Percentiles rank a stretch among this genome's conserved stretches.
These are phyloP conservation scores for Myxozyma udenii DNA, from an alignment of 805 yeast genomes.

Conservation along the genomic window DNA sequence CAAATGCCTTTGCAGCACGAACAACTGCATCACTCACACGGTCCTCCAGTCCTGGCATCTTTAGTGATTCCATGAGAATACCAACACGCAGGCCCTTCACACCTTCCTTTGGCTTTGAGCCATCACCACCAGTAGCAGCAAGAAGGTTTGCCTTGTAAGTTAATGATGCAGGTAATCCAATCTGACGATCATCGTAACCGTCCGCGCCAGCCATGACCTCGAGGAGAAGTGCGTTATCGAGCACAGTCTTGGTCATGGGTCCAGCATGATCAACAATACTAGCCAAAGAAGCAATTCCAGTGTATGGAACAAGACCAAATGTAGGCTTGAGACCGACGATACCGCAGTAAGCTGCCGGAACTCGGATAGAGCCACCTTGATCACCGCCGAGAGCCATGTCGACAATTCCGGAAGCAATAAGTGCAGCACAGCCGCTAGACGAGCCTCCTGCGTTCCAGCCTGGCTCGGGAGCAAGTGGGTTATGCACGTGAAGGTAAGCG, in stretches of 20 bases:
- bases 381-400: slow-evolving; percentile 50
- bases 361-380: slow-evolving; percentile 52
- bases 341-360: slow-evolving; percentile 47
- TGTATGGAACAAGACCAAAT: slow-evolving; percentile 44
- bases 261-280: slow-evolving; percentile 42
- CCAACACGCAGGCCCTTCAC: slow-evolving; percentile 40
- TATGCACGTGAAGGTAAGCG: slow-evolving; percentile 45
- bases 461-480: slow-evolving; percentile 41
- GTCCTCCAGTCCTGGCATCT: slow-evolving; percentile 38
- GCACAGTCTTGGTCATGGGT: slow-evolving; percentile 42
- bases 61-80: slow-evolving; percentile 40
- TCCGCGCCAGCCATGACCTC: slow-evolving; percentile 42
- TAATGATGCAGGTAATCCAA: slow-evolving; percentile 31
- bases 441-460: slow-evolving; percentile 49
- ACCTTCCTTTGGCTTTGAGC: slow-evolving; percentile 20
- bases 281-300: slow-evolving; percentile 42
- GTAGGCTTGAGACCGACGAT: slow-evolving; percentile 48
- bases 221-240: slow-evolving; percentile 38
- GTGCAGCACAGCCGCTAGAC: slow-evolving; percentile 55
- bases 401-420: slow-evolving; percentile 49
- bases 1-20: slow-evolving; percentile 37
- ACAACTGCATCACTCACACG: slow-evolving; percentile 35
- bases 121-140: slow-evolving; percentile 1
- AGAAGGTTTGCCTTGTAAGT: slow-evolving; percentile 31
- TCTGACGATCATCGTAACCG: slow-evolving; percentile 39